Evolutionary conservation across 805 yeast species (phyloP), one percentile per base, ranked within the genome.

Genomic region (Candida pseudoglaebosa): DNA sequence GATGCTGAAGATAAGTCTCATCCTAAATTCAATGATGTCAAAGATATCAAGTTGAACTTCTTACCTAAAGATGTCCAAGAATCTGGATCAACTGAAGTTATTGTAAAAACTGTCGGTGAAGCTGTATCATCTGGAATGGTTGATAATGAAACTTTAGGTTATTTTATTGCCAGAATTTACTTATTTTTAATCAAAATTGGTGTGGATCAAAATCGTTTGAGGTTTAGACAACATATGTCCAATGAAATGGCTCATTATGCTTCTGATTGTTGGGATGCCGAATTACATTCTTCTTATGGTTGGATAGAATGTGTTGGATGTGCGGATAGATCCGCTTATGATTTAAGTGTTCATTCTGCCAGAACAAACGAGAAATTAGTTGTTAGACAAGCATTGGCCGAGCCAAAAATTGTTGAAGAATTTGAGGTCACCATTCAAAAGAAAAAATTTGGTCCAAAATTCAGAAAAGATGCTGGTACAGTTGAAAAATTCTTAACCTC

Each of bases 221-320:
- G 99, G 65, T 93, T 93, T 80, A 85, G 99, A 75, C 99, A 93
- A 73, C 99, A 93, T 70, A 82, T 93, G 95, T 75, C 82, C 53
- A 93, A 93, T 62, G 99, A 93, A 73, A 93, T 93, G 99, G 99
- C 99, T 14, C 99, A 93, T 66, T 93, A 93, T 65, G 99, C 99
- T 44, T 82, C 95, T 51, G 99, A 93, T 71, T 93, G 99, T 75
- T 93, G 99, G 99, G 99, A 93, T 70, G 97, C 95, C 49, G 99
- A 93, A 73, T 75, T 93, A 56, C 82, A 85, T 53, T 82, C 96
- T 31, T 87, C 96, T 24, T 93, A 88, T 56, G 99, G 99, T 54
- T 93, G 99, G 99, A 86, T 93, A 54, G 99, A 93, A 73, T 95
- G 99, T 81, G 97, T 93, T 61, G 99, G 99, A 52, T 93, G 98